These are phyloP conservation scores for Aspergillus pseudoviridinutans DNA, from an alignment of 2,329 filamentous ascomycete genomes.

Conservation along the genomic window DNA sequence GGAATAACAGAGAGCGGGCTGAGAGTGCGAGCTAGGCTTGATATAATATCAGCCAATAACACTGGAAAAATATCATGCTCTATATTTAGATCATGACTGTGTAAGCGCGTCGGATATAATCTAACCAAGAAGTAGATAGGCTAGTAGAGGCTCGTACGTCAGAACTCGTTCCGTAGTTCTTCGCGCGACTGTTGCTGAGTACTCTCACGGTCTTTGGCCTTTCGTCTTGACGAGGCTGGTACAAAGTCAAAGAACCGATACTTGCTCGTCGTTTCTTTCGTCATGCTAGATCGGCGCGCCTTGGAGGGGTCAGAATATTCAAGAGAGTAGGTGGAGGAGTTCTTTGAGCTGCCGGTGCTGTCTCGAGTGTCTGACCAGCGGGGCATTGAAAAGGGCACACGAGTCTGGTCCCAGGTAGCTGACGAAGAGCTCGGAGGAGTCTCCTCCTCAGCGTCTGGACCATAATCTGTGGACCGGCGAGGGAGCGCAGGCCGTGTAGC, in stretches of 20 bases:
- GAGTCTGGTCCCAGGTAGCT: constrained; percentile 40
- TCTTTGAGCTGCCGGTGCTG: constrained; percentile 43
- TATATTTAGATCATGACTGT: not conserved
- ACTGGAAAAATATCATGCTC: not conserved
- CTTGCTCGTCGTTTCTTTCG: constrained; percentile 37
- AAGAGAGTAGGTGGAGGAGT: constrained; percentile 45
- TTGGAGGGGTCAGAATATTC: constrained; percentile 37
- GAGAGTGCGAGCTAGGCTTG: not conserved
- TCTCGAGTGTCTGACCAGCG: constrained; percentile 39
- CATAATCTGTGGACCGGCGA: constrained; percentile 37
- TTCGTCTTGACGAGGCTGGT: constrained; percentile 38
- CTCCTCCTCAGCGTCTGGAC: constrained; percentile 39
- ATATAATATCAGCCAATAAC: not conserved
- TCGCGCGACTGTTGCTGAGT: constrained; percentile 31
- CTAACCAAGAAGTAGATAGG: not conserved
- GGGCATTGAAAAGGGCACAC: constrained; percentile 39
- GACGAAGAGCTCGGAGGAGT: constrained; percentile 44
- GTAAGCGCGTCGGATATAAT: not conserved
- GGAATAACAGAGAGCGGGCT: not conserved
- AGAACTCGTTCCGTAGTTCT: constrained; percentile 30
- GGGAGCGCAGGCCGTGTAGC: constrained; percentile 33
- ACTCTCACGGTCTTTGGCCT: constrained; percentile 38
- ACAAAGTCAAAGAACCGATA: constrained; percentile 45
- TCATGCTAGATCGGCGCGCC: constrained; percentile 35
- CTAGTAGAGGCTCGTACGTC: constrained; percentile 7